Percentiles rank a stretch among this genome's conserved stretches.
Evolutionary conservation across 495 filamentous ascomycete genomes (phyloP).

Genomic region (Aspergillus kassunensis): DNA sequence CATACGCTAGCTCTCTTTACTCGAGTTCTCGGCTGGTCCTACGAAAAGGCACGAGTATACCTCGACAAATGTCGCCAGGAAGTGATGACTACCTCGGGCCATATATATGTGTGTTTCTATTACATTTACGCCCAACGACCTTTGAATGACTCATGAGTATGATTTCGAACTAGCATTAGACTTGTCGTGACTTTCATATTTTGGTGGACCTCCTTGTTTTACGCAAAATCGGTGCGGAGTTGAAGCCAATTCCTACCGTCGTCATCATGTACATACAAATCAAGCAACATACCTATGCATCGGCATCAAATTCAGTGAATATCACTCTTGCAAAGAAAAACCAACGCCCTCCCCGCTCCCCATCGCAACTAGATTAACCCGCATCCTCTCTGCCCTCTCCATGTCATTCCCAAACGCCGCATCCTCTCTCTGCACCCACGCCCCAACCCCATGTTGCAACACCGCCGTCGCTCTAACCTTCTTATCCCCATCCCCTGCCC

Average conservation of each 20-base stretch:
- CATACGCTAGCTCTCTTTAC: conserved; percentile 54
- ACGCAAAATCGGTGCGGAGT: background rate
- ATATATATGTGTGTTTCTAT: conserved; percentile 37
- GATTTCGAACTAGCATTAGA: conserved; percentile 7
- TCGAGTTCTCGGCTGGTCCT: conserved; percentile 44
- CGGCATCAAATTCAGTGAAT: background rate
- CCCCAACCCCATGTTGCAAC: conserved; percentile 78
- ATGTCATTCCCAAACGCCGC: conserved; percentile 52
- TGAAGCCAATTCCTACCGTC: too few species aligned
- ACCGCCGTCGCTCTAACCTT: conserved; percentile 67
- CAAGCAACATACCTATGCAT: too few species aligned
- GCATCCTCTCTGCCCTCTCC: conserved; percentile 47
- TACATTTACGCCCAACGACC: conserved; percentile 41
- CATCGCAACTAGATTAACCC: conserved; percentile 54
- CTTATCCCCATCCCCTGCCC: conserved; percentile 22
- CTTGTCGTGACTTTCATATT: conserved; percentile 8
- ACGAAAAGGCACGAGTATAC: conserved; percentile 32
- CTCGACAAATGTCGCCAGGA: conserved; percentile 34
- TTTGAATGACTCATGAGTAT: conserved; percentile 19
- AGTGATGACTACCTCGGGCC: conserved; percentile 24
- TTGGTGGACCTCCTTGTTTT: background rate
- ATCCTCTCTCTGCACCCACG: conserved; percentile 59
- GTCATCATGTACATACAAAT: background rate
- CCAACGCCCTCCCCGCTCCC: conserved; percentile 58
- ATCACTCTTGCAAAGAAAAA: conserved; percentile 47